These are phyloP conservation scores for Saccharomyces uvarum DNA, from an alignment of 1,139 yeast genomes.

Conservation along the genomic window DNA sequence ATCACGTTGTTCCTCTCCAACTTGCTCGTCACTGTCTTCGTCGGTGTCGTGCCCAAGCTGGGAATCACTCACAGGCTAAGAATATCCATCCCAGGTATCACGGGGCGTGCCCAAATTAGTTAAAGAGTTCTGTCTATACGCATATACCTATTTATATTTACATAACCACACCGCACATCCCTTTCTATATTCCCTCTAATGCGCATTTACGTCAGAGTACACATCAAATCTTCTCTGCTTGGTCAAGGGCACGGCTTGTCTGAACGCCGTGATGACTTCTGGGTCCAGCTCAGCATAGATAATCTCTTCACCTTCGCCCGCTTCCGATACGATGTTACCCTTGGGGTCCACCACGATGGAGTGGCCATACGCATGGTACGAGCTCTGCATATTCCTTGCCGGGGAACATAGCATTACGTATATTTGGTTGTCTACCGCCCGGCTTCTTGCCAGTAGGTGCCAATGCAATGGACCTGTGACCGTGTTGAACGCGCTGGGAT, in stretches of 20 bases:
- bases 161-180: background rate
- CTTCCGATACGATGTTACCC: slow-evolving; percentile 75
- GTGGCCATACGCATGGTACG: slow-evolving; percentile 90
- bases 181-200: background rate
- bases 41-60: slow-evolving; percentile 80
- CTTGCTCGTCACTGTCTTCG: slow-evolving; percentile 67
- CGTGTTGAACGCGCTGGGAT: slow-evolving; percentile 94
- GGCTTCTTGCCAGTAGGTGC: slow-evolving; percentile 75
- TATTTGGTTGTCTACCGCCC: slow-evolving; percentile 86
- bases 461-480: slow-evolving; percentile 95
- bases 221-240: slow-evolving; percentile 80
- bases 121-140: slow-evolving; percentile 6
- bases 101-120: slow-evolving; percentile 33
- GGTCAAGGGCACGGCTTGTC: slow-evolving; percentile 70
- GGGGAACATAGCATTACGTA: slow-evolving; percentile 82
- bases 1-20: slow-evolving; percentile 70
- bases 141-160: background rate
- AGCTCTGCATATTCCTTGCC: slow-evolving; percentile 59
- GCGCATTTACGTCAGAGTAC: slow-evolving; percentile 51
- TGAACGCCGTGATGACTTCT: slow-evolving; percentile 49
- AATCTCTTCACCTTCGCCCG: slow-evolving; percentile 78
- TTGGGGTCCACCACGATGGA: slow-evolving; percentile 79
- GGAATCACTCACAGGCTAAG: slow-evolving; percentile 75
- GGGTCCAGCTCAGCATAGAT: slow-evolving; percentile 74
- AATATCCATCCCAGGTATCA: slow-evolving; percentile 48